Base-by-base conservation (phyloP, 75 land plant species). In the Adiantum capillusveneris region DNA sequence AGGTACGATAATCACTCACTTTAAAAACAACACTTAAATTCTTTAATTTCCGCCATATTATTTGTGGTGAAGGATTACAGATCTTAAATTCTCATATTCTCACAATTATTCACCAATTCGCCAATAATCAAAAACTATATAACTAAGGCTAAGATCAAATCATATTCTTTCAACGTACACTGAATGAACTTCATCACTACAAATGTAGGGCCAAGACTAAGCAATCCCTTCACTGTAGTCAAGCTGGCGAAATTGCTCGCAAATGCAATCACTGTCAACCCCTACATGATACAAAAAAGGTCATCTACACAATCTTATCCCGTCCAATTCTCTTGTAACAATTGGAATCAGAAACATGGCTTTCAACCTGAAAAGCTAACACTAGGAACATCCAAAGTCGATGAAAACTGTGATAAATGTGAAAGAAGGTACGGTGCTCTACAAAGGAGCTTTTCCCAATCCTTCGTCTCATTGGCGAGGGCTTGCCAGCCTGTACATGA, bases 351-450 rank as follows among this genome's bases (percentile, higher is more conserved):
- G 18, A 22, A n/a, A n/a, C n/a, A n/a, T n/a, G n/a, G n/a, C n/a
- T n/a, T n/a, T n/a, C n/a, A 37, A 90, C 98, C 98, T 94, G 98
- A 62, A 94, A 82, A 83, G 86, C 81, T 77, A 91, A 75, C 27
- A 75, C 60, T 31, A 94, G 76, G 65, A 94, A 94, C 34, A 94
- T 94, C 98, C 98, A 94, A 11, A 94, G 66, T 6, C 98, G 96
- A 53, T 90, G 91, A 54, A 94, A 94, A 65, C 98, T 94, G 70
- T 94, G 98, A 56, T 91, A 91, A 26, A 91, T 79, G 71, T 91
- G 97, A 51, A 91, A 78, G 58, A 85, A 88, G 12, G 88, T 81
- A 41, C 97, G 80, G 46, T 91, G 97, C 77, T 91, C 97, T 44
- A 91, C 97, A 82, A 91, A 90, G 19, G 85, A 76, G 16, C 81